phyloP scores from a whole-genome alignment of 352 stramenopile genomes.

The Phytophthora agathidicida region DNA sequence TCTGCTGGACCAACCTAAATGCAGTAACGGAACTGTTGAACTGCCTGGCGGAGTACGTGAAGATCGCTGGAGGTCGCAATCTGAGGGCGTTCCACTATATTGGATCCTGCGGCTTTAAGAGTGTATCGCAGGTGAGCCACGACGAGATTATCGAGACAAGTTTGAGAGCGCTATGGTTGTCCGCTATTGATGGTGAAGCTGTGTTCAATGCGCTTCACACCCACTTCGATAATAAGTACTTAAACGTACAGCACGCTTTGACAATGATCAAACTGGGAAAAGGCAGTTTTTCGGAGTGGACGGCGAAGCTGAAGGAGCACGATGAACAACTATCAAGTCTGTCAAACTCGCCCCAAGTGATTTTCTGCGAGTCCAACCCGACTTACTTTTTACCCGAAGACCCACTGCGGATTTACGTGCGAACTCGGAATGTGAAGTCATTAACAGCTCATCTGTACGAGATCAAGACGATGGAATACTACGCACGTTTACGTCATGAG shows the following conservation, averaged over 20 bases:
- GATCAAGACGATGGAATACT: conserved; percentile 67
- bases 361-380: conserved; percentile 60
- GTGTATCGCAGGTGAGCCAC: conserved; percentile 17
- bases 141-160: conserved; percentile 22
- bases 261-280: conserved; percentile 37
- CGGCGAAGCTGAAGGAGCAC: conserved; percentile 33
- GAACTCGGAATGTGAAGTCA: conserved; percentile 53
- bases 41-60: conserved; percentile 32
- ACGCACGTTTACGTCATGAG: conserved; percentile 48
- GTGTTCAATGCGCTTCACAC: conserved; percentile 18
- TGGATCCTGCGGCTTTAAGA: conserved; percentile 1
- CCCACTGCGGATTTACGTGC: conserved; percentile 42
- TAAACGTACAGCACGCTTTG: conserved; percentile 30
- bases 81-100: conserved; percentile 6
- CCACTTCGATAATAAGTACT: conserved; percentile 22
- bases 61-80: conserved; percentile 13
- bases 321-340: conserved; percentile 24
- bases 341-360: conserved; percentile 31
- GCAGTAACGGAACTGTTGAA: conserved; percentile 16
- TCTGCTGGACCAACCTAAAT: conserved; percentile 14
- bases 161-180: conserved; percentile 30
- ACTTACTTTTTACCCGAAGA: conserved; percentile 48
- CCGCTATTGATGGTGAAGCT: conserved; percentile 10
- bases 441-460: conserved; percentile 68
- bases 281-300: conserved; percentile 39